These are phyloP conservation scores for Alternaria brassicicola DNA, from an alignment of 2,329 filamentous ascomycete species.

Conservation along the genomic window DNA sequence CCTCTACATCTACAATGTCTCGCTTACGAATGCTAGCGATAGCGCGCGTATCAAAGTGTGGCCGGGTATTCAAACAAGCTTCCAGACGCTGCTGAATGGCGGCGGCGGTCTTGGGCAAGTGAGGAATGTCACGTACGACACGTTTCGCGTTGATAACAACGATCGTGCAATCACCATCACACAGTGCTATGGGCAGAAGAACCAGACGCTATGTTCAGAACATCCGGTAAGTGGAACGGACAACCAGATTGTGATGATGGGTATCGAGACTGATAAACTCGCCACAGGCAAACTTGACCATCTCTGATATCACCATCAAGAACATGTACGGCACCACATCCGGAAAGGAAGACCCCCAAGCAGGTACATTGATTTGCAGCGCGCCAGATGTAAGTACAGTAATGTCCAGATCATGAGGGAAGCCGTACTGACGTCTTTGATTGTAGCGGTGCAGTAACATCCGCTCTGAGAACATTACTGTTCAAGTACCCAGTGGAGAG, in stretches of 20 bases:
- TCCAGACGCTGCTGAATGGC: background rate
- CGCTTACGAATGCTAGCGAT: conserved; percentile 32
- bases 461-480: background rate
- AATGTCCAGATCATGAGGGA: background rate
- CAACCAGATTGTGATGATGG: background rate
- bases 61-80: background rate
- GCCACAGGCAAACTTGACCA: background rate
- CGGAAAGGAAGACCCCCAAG: background rate
- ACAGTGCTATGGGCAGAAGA: background rate
- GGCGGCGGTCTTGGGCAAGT: background rate
- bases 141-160: background rate
- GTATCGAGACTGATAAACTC: background rate
- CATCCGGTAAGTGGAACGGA: background rate
- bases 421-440: background rate
- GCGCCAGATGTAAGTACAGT: background rate
- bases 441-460: background rate
- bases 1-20: conserved; percentile 56
- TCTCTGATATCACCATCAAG: background rate
- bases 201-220: background rate
- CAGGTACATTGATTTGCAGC: background rate
- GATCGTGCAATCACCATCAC: background rate
- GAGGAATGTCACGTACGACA: background rate
- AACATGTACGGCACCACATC: background rate
- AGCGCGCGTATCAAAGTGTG: conserved; percentile 17
- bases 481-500: background rate